These are phyloP conservation scores for Ceratocystis cacaofunesta DNA, from an alignment of 2,329 filamentous ascomycete species.

Conservation along the genomic window DNA sequence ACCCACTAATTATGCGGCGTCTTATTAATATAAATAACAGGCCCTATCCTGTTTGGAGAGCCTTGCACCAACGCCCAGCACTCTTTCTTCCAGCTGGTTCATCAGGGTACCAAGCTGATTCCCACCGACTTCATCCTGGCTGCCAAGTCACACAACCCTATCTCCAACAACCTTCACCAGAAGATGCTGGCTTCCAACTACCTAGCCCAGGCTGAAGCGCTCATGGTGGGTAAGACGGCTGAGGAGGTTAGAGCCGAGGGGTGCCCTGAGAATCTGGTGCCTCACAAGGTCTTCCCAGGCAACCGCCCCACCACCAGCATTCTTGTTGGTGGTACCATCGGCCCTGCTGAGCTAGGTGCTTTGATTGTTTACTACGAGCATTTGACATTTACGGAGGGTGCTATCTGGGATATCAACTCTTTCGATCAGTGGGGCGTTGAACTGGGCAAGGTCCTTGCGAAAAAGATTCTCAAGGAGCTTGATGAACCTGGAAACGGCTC, in stretches of 20 bases:
- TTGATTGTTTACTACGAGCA: constrained; percentile 99
- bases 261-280: constrained; percentile 57
- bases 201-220: constrained; percentile 73
- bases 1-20: background rate
- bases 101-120: constrained; percentile 98
- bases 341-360: constrained; percentile 81
- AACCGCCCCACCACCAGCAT: constrained; percentile 96
- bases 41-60: constrained; percentile 91
- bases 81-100: constrained; percentile 98
- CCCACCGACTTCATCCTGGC: constrained; percentile 96
- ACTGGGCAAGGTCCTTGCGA: constrained; percentile 88
- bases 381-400: constrained; percentile 92
- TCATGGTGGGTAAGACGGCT: constrained; percentile 81
- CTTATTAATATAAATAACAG: constrained; percentile 22
- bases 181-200: constrained; percentile 91
- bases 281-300: constrained; percentile 98
- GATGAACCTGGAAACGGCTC: constrained; percentile 57
- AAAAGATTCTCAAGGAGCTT: constrained; percentile 77
- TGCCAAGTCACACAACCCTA: constrained; percentile 90
- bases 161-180: constrained; percentile 85
- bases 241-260: constrained; percentile 67
- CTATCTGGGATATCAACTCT: constrained; percentile 98
- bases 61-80: constrained; percentile 98
- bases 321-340: constrained; percentile 77
- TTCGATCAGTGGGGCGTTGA: constrained; percentile 99